A percentile compares a stretch with the other conserved stretches of the same genome.
These are phyloP conservation scores for Trichothecium sympodiale DNA, from an alignment of 2,329 filamentous ascomycete genomes.

Conservation along the genomic window DNA sequence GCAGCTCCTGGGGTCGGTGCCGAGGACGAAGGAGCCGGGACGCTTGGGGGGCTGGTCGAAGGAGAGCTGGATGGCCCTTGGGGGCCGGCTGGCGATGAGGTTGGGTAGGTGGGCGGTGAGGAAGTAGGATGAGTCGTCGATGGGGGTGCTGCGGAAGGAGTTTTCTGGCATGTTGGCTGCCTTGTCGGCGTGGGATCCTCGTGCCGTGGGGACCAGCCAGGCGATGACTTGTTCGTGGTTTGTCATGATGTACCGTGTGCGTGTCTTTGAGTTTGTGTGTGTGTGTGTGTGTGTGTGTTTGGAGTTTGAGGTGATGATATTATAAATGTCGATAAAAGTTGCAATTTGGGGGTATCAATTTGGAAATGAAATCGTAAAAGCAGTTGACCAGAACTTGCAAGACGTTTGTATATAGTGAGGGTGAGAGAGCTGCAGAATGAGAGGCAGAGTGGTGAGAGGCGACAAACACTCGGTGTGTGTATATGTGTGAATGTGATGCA, in stretches of 20 bases:
- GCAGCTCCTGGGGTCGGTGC: conserved; percentile 22
- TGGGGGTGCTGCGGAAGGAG: conserved; percentile 13
- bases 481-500: neutral
- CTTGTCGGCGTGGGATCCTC: conserved; percentile 20
- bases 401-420: too few relatives aligned
- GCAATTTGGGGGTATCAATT: neutral
- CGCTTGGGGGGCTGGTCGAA: conserved; percentile 19
- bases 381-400: neutral
- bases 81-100: conserved; percentile 13
- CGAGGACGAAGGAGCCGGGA: conserved; percentile 24
- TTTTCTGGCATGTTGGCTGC: conserved; percentile 20
- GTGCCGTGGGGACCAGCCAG: conserved; percentile 26
- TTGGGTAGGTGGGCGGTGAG: conserved; percentile 18
- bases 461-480: neutral
- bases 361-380: too few relatives aligned
- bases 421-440: conserved; percentile 1
- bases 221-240: conserved; percentile 21
- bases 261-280: conserved; percentile 2
- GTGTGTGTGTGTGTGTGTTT: neutral
- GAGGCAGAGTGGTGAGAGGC: neutral
- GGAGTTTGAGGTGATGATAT: neutral
- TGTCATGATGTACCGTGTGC: conserved; percentile 11
- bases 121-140: conserved; percentile 12
- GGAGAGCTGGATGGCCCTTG: conserved; percentile 21
- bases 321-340: neutral